These are phyloP conservation scores for Podaxis carcinomalis DNA, from an alignment of 768 basidiomycete species.

Conservation along the genomic window DNA sequence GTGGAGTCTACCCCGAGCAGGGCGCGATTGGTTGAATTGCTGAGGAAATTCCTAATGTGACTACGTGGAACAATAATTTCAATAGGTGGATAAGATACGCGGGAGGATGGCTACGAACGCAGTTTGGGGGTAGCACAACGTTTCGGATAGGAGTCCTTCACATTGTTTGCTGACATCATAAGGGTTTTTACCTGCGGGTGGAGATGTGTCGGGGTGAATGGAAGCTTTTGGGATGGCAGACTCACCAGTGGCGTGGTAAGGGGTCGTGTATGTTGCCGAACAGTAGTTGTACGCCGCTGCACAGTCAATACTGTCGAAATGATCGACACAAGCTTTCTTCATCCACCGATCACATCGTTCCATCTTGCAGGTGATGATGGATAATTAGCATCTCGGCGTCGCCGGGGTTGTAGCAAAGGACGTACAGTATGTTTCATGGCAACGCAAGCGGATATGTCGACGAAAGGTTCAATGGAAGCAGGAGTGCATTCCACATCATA, in stretches of 20 bases:
- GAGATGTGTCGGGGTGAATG: not conserved
- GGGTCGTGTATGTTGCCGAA: constrained; percentile 38
- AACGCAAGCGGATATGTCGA: constrained; percentile 47
- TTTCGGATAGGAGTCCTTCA: constrained; percentile 38
- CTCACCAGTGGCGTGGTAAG: constrained; percentile 39
- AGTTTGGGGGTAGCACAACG: constrained; percentile 59
- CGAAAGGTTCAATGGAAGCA: constrained; percentile 42
- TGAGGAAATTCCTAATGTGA: constrained; percentile 57
- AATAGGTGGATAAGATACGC: not conserved
- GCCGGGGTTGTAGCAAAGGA: not conserved
- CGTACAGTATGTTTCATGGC: constrained; percentile 56
- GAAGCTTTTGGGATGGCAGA: not conserved
- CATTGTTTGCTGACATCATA: constrained; percentile 69
- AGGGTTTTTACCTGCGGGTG: constrained; percentile 40
- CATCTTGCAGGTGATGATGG: constrained; percentile 31
- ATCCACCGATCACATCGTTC: constrained; percentile 61
- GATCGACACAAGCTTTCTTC: constrained; percentile 52
- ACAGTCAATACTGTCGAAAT: constrained; percentile 63
- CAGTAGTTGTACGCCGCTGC: constrained; percentile 61
- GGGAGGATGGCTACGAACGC: constrained; percentile 15
- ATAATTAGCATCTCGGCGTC: not conserved
- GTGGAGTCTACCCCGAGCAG: constrained; percentile 60
- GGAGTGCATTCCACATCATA: constrained; percentile 53
- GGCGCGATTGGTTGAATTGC: constrained; percentile 46
- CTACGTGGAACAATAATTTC: constrained; percentile 25